A percentile compares a stretch with the other conserved stretches of the same genome.
Conservation (phyloP, 116 monocot species). For the Zostera marina region DNA sequence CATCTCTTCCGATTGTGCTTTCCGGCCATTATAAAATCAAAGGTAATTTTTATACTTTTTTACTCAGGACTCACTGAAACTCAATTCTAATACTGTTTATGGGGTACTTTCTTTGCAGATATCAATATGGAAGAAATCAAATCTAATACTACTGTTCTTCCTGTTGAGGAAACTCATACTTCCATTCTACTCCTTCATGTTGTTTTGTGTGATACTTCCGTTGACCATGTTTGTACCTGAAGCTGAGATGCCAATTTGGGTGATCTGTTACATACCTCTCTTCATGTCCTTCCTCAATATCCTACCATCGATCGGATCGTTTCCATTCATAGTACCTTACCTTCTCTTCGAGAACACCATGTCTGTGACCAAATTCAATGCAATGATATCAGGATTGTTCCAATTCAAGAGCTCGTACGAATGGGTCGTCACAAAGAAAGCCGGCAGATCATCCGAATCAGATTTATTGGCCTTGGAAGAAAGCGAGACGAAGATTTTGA, state of each 20-base stretch:
- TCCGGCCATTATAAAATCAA: conserved; percentile 45
- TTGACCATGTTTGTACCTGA: conserved; percentile 90
- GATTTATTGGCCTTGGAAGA: conserved; percentile 47
- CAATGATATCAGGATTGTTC: conserved; percentile 80
- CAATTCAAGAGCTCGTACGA: conserved; percentile 70
- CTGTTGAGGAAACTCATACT: conserved; percentile 72
- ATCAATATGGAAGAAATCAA: conserved; percentile 70
- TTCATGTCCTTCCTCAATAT: conserved; percentile 81
- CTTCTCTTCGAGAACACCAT: conserved; percentile 93
- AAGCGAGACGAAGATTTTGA: conserved; percentile 20
- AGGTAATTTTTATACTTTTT: conserved; percentile 21
- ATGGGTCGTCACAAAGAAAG: conserved; percentile 89
- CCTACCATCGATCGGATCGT: conserved; percentile 59
- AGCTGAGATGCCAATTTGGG: conserved; percentile 76
- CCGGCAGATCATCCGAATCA: conserved; percentile 60
- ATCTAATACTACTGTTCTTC: conserved; percentile 68
- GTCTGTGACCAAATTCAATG: conserved; percentile 93
- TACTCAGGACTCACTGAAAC: neutral
- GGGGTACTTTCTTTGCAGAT: conserved; percentile 41
- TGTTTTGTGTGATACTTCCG: conserved; percentile 81
- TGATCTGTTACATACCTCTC: conserved; percentile 73
- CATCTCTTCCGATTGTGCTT: conserved; percentile 71
- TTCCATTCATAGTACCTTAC: conserved; percentile 79
- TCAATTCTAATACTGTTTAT: neutral
- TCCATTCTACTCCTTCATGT: conserved; percentile 87